Base-by-base conservation (phyloP, 306 rosid genomes). In the Castanospermum australe region DNA sequence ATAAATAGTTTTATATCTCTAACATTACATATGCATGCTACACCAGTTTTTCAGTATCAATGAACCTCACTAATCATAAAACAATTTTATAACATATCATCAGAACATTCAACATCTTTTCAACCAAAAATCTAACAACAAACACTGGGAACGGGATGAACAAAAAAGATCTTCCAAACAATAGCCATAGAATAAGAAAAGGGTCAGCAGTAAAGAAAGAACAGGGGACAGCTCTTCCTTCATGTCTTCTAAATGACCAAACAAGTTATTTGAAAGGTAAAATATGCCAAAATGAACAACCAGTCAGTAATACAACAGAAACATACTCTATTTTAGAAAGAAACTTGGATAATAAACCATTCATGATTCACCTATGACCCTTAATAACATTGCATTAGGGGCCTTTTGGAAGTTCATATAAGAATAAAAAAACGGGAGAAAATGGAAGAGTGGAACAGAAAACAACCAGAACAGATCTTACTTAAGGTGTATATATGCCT, bases 31-130 rank as follows among this genome's bases (percentile, higher is more conserved):
- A 38, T 25, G 67, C 64, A 61, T n/a, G 30, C n/a, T 12, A 52
- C 44, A 62, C 28, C 35, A 0, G 36, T 48, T 55, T 71, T 59
- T 17, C 61, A 60, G 15, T 28, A 55, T 24, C 13, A 55, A 41
- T 45, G 13, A 57, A 50, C 79, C 78, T 71, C 17, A 45, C 73
- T 71, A 50, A 50, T 38, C 28, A 15, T 72, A 64, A 50, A 48
- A 42, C 22, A 60, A 44, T 69, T 15, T 21, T 28, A 67, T 72
- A 72, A 55, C 64, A 25, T 30, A 30, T 28, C 20, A 59, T 44
- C 39, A 3, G 33, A 63, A 44, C 56, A 66, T 47, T 52, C 45
- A 12, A 15, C 13, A 56, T 36, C 62, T 18, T 50, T 52, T 56
- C 7, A 66, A 77, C 28, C 81, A 65, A 36, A 25, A 72, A 20